Conservation (phyloP, 129 eudicot species). For the Pulicaria dysenterica region DNA sequence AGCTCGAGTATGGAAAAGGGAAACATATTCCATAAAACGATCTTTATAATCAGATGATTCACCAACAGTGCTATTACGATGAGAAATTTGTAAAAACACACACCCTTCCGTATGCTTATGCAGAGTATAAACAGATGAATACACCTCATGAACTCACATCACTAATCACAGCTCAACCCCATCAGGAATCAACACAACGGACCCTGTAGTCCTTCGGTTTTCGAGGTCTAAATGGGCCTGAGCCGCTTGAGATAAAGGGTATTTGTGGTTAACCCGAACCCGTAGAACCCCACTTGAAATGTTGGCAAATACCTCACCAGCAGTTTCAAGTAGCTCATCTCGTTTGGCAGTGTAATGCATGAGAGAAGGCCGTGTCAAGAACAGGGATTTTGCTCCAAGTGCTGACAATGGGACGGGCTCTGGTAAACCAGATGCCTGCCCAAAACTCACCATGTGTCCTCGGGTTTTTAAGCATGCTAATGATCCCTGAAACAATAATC, state of each 20-base stretch:
- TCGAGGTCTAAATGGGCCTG: constrained; percentile 81
- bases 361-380: constrained; percentile 66
- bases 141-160: constrained; percentile 2
- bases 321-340: constrained; percentile 68
- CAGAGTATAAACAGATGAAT: neutral
- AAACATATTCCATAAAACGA: too few relatives aligned
- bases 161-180: constrained; percentile 21
- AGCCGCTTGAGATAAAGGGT: constrained; percentile 65
- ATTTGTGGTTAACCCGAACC: constrained; percentile 71
- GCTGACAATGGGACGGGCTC: constrained; percentile 70
- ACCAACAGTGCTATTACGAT: neutral
- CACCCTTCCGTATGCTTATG: neutral
- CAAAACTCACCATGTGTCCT: constrained; percentile 70
- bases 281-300: constrained; percentile 52
- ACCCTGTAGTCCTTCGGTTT: constrained; percentile 66
- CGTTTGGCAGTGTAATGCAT: constrained; percentile 65
- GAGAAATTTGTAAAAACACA: neutral
- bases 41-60: neutral
- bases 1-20: too few relatives aligned
- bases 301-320: constrained; percentile 66
- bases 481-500: constrained; percentile 59
- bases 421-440: constrained; percentile 73
- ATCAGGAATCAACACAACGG: constrained; percentile 75
- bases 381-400: constrained; percentile 60
- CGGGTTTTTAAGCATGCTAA: constrained; percentile 65